These are phyloP conservation scores for Solanum okadae DNA, from an alignment of 257 asterid species.

Conservation along the genomic window DNA sequence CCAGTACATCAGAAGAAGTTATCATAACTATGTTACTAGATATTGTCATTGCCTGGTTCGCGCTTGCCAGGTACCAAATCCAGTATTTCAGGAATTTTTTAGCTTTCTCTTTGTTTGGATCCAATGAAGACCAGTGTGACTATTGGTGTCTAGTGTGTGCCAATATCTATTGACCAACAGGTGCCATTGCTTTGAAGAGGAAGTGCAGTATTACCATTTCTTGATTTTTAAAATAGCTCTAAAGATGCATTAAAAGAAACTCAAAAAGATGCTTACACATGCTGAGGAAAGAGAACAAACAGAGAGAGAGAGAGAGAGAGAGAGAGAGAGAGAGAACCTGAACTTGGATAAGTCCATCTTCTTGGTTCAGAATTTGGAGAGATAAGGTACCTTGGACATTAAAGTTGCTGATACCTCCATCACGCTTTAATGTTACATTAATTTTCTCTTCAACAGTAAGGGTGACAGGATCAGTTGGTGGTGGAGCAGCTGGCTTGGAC, in stretches of 20 bases:
- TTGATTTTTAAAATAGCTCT: not conserved
- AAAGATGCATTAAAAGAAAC: not conserved
- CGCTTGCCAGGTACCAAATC: not conserved
- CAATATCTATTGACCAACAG: not conserved
- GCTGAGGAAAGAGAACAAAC: not conserved
- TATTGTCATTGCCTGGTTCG: not conserved
- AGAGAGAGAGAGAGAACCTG: constrained; percentile 39
- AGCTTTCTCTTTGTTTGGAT: not conserved
- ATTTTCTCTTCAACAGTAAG: constrained; percentile 78
- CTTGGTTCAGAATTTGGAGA: constrained; percentile 77
- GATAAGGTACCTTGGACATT: constrained; percentile 82
- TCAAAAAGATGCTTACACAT: not conserved
- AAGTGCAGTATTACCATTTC: not conserved
- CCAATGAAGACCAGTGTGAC: not conserved
- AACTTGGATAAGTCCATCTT: constrained; percentile 82
- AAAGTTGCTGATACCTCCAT: constrained; percentile 79
- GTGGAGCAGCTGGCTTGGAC: constrained; percentile 54
- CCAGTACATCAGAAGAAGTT: not conserved
- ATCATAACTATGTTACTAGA: not conserved
- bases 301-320: no score
- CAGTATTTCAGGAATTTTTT: not conserved
- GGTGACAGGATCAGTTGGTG: constrained; percentile 81
- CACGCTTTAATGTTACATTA: constrained; percentile 56
- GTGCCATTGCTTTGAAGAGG: not conserved
- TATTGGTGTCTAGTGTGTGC: not conserved